These are phyloP conservation scores for Vigna reflexopilosa DNA, from an alignment of 306 rosid species.

Conservation along the genomic window DNA sequence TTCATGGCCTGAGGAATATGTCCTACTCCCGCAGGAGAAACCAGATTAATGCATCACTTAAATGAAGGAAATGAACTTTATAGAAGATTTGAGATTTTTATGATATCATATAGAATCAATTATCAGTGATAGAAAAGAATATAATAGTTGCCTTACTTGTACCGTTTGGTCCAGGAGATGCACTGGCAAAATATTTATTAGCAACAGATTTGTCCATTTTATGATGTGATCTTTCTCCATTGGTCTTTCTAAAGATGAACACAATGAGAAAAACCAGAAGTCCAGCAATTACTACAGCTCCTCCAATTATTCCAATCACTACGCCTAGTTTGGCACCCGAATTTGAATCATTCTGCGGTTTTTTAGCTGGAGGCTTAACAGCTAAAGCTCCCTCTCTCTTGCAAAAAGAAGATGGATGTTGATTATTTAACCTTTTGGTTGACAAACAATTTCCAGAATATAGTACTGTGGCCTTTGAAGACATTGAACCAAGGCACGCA, in stretches of 20 bases:
- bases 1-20: constrained; percentile 76
- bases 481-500: constrained; percentile 64
- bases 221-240: constrained; percentile 43
- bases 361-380: constrained; percentile 64
- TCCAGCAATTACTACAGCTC: constrained; percentile 57
- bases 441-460: constrained; percentile 84
- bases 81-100: not conserved
- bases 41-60: constrained; percentile 39
- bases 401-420: constrained; percentile 67
- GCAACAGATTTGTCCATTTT: constrained; percentile 52
- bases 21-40: constrained; percentile 55
- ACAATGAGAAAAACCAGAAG: constrained; percentile 58
- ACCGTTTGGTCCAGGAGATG: constrained; percentile 57
- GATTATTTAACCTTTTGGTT: constrained; percentile 50
- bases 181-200: constrained; percentile 53
- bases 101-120: not conserved
- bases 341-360: constrained; percentile 44
- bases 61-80: constrained; percentile 16
- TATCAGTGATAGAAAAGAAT: not conserved
- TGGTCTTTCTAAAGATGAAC: constrained; percentile 57
- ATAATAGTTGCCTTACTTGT: constrained; percentile 62
- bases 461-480: constrained; percentile 55
- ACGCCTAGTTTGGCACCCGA: constrained; percentile 53
- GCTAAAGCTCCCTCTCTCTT: constrained; percentile 82
- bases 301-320: constrained; percentile 69